phyloP scores from a whole-genome alignment of 2,329 filamentous ascomycete species.

The Alternaria incomplexa region DNA sequence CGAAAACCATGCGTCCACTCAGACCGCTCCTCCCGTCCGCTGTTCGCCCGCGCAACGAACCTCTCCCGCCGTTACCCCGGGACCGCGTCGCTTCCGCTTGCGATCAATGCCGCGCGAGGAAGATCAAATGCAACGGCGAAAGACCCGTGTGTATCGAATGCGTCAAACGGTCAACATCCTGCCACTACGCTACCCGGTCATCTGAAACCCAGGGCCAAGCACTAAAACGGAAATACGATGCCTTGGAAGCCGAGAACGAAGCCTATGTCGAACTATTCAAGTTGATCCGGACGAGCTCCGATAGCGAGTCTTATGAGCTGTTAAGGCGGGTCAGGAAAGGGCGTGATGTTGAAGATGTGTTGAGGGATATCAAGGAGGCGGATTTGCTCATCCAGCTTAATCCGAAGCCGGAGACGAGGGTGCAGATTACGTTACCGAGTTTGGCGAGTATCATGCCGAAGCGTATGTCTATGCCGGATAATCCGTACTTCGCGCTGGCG shows the following conservation, averaged over 20 bases:
- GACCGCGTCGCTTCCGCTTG: slow-evolving; percentile 13
- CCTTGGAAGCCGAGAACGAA: slow-evolving; percentile 13
- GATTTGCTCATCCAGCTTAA: slow-evolving; percentile 19
- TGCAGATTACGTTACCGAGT: neutral
- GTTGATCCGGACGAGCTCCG: slow-evolving; percentile 14
- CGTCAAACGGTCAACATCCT: slow-evolving; percentile 4
- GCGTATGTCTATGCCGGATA: neutral
- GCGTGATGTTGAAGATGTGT: slow-evolving; percentile 10
- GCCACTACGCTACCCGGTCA: slow-evolving; percentile 6
- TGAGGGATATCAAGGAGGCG: slow-evolving; percentile 21
- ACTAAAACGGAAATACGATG: slow-evolving; percentile 18
- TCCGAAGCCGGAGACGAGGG: slow-evolving; percentile 8
- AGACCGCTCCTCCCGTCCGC: slow-evolving; percentile 10
- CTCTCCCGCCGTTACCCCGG: neutral
- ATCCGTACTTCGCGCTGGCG: neutral
- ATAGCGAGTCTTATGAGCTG: slow-evolving; percentile 16
- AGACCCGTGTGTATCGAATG: slow-evolving; percentile 8
- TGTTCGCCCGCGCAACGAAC: slow-evolving; percentile 3
- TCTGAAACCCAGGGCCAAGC: slow-evolving; percentile 13
- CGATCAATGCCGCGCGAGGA: slow-evolving; percentile 9
- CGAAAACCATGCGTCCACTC: slow-evolving; percentile 4
- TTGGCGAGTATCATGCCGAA: neutral
- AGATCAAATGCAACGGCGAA: slow-evolving; percentile 14
- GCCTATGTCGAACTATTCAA: slow-evolving; percentile 19
- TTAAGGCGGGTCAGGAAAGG: slow-evolving; percentile 21